Evolutionary conservation across 345 rosid species (phyloP), one percentile per base, ranked within the genome.

Genomic region (Rhizophora mangle): DNA sequence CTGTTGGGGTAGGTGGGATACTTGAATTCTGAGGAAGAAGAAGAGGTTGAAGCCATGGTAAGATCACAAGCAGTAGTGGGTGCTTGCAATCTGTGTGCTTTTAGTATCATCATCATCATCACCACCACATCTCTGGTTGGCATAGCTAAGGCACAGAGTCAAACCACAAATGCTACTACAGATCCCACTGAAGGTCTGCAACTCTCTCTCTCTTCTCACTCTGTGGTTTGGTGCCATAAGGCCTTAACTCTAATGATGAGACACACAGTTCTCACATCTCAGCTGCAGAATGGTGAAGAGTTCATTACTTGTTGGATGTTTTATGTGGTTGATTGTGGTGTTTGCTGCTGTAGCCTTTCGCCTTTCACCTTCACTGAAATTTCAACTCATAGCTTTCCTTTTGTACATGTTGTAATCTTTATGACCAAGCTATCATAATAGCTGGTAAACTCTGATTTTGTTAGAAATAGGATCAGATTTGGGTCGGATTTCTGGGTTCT

Each of bases 111-210:
- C 49, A 13, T 13, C 47, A 13, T 13, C 49, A 11, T 13, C 18
- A 39, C 16, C 47, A 13, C 49, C 18, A 43, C 49, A 0, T 11
- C 18, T 43, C 49, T 43, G 49, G 18, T 18, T 34, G 51, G 49
- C 39, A 15, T 60, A 68, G 77, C 63, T 22, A 47, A 11, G 8
- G 78, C 72, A 2, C 78, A 74, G 30, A 74, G 32, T 74, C 72
- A 43, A 68, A 46, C 68, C 62, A 15, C 68, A 62, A 37, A 22
- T 49, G 30, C 68, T 63, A 68, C 77, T 32, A 43, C 60, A 18
- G 64, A 74, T 49, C 68, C 77, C 0, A 20, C 56, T 56, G 77
- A 74, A 68, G 77, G 77, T 68, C 6, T 1, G 6, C 2, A 1
- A 8, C 54, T 24, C 24, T 43, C 3, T 16, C 37, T 19, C 56